Evolutionary conservation across 176 grass and related monocot species (phyloP).

Genomic region (Aegilops tauschii): DNA sequence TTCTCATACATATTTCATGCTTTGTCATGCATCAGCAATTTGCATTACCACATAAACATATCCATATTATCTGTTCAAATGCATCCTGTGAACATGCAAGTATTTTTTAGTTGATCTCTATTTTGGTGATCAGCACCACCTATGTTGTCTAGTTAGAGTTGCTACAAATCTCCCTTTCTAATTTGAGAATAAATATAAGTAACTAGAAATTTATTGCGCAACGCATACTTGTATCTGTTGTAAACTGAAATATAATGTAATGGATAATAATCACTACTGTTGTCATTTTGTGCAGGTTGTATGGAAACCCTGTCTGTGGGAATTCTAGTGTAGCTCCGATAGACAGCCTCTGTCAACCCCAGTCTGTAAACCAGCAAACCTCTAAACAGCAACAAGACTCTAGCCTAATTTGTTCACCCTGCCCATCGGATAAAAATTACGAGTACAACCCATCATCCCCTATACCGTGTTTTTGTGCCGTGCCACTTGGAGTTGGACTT

Average conservation of each 20-base stretch:
- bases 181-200: background rate
- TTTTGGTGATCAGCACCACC: background rate
- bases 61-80: conserved; percentile 1
- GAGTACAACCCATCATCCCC: conserved; percentile 66
- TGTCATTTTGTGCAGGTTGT: conserved; percentile 64
- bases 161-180: background rate
- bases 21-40: conserved; percentile 14
- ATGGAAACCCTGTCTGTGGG: conserved; percentile 71
- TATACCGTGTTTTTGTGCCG: conserved; percentile 60
- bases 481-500: conserved; percentile 73
- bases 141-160: background rate
- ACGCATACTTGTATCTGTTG: background rate
- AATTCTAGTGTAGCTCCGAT: conserved; percentile 34
- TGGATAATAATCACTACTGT: background rate
- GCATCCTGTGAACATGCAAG: conserved; percentile 1
- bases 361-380: conserved; percentile 26
- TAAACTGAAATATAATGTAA: background rate
- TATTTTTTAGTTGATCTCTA: background rate
- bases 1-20: conserved; percentile 18
- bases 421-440: conserved; percentile 41
- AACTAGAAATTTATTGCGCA: background rate
- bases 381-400: conserved; percentile 35
- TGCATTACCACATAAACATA: conserved; percentile 11
- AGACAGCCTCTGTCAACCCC: conserved; percentile 42
- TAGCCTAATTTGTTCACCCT: conserved; percentile 33